phyloP scores from a whole-genome alignment of 139 green algal genomes.

The Medakamo hakoo region DNA sequence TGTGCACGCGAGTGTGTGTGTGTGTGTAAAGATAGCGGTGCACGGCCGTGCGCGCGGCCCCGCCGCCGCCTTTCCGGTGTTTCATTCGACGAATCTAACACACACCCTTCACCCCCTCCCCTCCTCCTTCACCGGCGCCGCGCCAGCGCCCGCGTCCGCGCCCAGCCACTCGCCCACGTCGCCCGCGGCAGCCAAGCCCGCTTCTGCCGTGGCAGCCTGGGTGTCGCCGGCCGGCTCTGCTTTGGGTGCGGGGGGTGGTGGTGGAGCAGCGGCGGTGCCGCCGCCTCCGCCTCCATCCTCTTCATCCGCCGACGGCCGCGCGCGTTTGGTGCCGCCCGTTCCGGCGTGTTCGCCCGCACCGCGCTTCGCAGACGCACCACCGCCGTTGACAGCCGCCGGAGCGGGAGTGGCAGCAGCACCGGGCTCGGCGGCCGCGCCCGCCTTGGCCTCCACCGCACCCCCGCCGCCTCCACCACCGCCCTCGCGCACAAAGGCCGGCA shows the following conservation, averaged over 20 bases:
- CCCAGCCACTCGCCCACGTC: constrained; percentile 9
- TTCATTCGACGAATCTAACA: background rate
- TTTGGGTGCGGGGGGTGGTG: background rate
- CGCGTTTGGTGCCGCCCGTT: background rate
- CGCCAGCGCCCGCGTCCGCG: constrained; percentile 1
- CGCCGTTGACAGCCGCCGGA: background rate
- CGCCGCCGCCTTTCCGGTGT: too few species aligned
- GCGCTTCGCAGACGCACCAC: too few species aligned
- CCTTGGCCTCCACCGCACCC: background rate
- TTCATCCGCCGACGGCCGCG: constrained; percentile 4
- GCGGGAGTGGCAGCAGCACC: background rate
- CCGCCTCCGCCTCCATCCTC: background rate
- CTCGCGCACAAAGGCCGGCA: constrained; percentile 19
- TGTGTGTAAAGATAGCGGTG: too few species aligned
- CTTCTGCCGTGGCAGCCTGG: constrained; percentile 3
- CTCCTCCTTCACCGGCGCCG: background rate
- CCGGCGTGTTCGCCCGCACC: background rate
- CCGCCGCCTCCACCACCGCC: background rate
- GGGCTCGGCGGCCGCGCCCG: background rate
- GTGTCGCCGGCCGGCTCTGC: background rate
- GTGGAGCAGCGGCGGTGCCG: constrained; percentile 1
- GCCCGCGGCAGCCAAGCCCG: constrained; percentile 1
- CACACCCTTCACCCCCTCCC: too few species aligned
- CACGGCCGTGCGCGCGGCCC: too few species aligned
- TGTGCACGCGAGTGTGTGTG: too few species aligned